These are phyloP conservation scores for Amanita molliuscula DNA, from an alignment of 768 basidiomycete species.

Conservation along the genomic window DNA sequence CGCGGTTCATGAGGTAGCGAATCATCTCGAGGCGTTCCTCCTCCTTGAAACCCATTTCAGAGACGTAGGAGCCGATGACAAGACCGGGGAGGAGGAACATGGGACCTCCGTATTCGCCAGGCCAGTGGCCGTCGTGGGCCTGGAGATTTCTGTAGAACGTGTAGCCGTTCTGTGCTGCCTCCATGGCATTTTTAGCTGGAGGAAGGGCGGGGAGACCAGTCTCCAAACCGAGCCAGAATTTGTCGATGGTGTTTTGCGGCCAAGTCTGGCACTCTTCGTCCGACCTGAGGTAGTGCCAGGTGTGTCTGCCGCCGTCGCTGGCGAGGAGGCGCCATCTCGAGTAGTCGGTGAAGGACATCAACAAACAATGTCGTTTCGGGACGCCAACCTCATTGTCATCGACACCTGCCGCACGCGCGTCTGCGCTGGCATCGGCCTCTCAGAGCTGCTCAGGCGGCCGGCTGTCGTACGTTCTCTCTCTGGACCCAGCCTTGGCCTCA, in stretches of 20 bases:
- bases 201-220: constrained; percentile 53
- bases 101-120: constrained; percentile 90
- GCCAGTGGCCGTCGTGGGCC: constrained; percentile 86
- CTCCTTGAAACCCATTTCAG: constrained; percentile 66
- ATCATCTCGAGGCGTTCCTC: constrained; percentile 86
- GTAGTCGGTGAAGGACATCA: constrained; percentile 46
- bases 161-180: constrained; percentile 82
- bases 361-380: constrained; percentile 58
- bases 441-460: constrained; percentile 73
- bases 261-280: constrained; percentile 51
- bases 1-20: constrained; percentile 81
- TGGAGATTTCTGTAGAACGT: constrained; percentile 86
- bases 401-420: constrained; percentile 65
- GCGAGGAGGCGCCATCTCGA: constrained; percentile 69
- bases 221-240: constrained; percentile 81
- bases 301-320: constrained; percentile 71
- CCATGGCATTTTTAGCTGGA: constrained; percentile 53
- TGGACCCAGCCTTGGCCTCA: neutral
- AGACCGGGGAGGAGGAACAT: constrained; percentile 83
- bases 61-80: constrained; percentile 92
- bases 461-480: constrained; percentile 48
- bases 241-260: constrained; percentile 77
- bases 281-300: constrained; percentile 72
- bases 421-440: constrained; percentile 69
- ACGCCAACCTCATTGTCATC: constrained; percentile 71